A percentile compares a stretch with the other conserved stretches of the same genome.
Evolutionary conservation across 192 early-diverging fungal species (phyloP).

Genomic region (Piromyces sp.): DNA sequence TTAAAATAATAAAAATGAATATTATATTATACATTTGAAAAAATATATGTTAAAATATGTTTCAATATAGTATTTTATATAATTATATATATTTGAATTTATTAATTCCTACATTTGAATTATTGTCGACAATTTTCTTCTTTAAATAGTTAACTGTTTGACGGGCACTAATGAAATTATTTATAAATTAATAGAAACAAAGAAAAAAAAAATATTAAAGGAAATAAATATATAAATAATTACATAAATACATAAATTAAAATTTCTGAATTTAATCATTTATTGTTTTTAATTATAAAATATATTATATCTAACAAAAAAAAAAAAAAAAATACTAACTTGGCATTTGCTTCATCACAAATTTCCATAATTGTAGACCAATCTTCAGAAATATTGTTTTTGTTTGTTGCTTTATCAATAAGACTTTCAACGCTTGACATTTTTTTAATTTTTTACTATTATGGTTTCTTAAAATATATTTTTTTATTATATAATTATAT

Average conservation of each 20-base stretch:
- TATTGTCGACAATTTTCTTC: constrained; percentile 15
- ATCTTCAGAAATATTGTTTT: constrained; percentile 82
- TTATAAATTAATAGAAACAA: too few relatives aligned
- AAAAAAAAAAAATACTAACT: constrained; percentile 5
- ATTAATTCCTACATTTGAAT: constrained; percentile 69
- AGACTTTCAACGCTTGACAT: neutral
- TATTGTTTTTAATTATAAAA: constrained; percentile 13
- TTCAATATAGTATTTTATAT: too few relatives aligned
- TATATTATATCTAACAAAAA: constrained; percentile 19
- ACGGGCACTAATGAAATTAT: constrained; percentile 2
- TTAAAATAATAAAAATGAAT: too few relatives aligned
- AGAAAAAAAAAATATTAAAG: too few relatives aligned
- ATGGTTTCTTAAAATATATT: neutral
- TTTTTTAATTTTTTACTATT: neutral
- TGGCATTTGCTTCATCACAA: constrained; percentile 39
- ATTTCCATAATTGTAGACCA: constrained; percentile 68
- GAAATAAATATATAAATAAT: too few relatives aligned
- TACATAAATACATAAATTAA: too few relatives aligned
- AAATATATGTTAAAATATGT: too few relatives aligned
- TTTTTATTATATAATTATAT: too few relatives aligned
- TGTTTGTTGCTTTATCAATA: constrained; percentile 67
- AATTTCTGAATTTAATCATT: too few relatives aligned
- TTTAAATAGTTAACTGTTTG: constrained; percentile 16
- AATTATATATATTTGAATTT: too few relatives aligned
- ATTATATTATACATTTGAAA: too few relatives aligned